Evolutionary conservation across 2,329 filamentous ascomycete genomes (phyloP).

Genomic region (Fusarium virguliforme): DNA sequence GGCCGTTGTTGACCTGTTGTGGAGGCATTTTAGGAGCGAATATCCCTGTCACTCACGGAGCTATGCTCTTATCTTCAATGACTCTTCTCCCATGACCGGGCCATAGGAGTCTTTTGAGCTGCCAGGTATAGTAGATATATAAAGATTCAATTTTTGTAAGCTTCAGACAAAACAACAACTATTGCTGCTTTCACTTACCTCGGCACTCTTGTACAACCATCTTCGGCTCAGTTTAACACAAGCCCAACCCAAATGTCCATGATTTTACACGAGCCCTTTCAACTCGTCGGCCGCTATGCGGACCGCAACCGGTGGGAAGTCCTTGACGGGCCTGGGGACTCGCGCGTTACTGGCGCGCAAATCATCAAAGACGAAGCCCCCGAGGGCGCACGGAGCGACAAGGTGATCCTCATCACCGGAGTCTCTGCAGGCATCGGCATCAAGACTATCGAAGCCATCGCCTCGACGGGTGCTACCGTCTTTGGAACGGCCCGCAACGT

Average conservation of each 20-base stretch:
- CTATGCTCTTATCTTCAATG: neutral
- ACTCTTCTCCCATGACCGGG: neutral
- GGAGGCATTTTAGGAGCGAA: neutral
- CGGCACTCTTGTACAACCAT: neutral
- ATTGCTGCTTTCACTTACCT: neutral
- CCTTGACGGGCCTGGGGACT: neutral
- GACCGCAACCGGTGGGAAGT: neutral
- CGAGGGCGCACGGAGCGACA: neutral
- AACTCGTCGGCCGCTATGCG: neutral
- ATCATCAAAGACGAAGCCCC: neutral
- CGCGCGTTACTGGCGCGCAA: neutral
- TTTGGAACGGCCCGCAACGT: constrained; percentile 1
- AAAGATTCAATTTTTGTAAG: neutral
- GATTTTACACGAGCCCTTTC: neutral
- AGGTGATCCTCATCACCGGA: neutral
- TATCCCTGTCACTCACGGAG: neutral
- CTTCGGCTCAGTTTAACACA: neutral
- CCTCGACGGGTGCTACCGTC: neutral
- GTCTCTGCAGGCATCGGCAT: neutral
- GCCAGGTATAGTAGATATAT: neutral
- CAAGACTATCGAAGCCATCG: constrained; percentile 8
- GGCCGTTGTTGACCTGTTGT: neutral
- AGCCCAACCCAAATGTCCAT: neutral
- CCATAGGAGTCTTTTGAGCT: neutral
- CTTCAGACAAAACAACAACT: neutral